Evolutionary conservation across 1,284 basidiomycete genomes (phyloP), one percentile per base, ranked within the genome.

Genomic region (Pseudozyma thailandica): DNA sequence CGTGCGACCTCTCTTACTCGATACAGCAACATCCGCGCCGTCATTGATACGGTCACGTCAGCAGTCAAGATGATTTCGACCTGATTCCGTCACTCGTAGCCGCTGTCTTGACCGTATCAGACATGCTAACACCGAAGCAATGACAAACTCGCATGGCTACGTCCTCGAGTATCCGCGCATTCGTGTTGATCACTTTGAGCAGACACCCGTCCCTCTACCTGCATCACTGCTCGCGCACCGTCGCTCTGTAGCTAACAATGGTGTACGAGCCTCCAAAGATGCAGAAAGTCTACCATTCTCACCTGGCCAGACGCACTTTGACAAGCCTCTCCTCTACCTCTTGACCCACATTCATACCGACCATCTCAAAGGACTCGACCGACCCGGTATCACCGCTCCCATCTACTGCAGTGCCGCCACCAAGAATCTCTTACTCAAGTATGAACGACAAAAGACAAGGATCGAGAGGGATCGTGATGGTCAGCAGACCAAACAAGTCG

Each of bases 261-360:
- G 12, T 16, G 18, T 20, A 8, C 6, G 38, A n/a, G 8, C 38
- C n/a, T 7, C 47, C 18, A 27, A 13, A 16, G 27, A 42, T 16
- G 23, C 33, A 18, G 63, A 66, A 6, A 50, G 44, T 26, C 41
- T 57, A 2, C 33, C 55, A 9, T 60, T 63, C 33, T 49, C 46
- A 8, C 59, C 72, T 13, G 47, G 45, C 13, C 64, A 72, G 21
- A 69, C 60, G 3, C 69, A 72, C 45, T 75, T 75, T 25, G 52
- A 63, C 43, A 62, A 59, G 30, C 69, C 75, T 1, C 45, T 72
- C 21, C 55, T 80, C 52, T 74, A 78, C 39, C 68, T 81, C 21
- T 58, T 81, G 20, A 76, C 78, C 5, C 79, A 81, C 52, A 62
- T 75, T n/a, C 79, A 81, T 47, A 74, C 77, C 21, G 79, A 81